Percentiles rank a stretch among this genome's conserved stretches.
Conservation (phyloP, 1,139 yeast species). For the Scheffersomyces segobiensis region DNA sequence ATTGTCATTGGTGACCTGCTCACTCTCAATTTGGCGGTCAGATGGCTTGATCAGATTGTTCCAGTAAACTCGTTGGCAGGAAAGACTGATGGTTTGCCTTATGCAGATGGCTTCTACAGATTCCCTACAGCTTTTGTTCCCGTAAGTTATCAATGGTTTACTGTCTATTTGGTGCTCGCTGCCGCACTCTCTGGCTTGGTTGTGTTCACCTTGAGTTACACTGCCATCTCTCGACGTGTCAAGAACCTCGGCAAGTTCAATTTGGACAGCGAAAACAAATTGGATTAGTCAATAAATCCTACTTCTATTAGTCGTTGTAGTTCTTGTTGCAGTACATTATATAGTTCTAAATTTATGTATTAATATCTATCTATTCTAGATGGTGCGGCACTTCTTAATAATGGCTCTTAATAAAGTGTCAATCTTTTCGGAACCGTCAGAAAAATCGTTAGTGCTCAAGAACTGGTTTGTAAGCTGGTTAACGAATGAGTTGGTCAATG, state of each 20-base stretch:
- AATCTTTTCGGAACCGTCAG: constrained; percentile 33
- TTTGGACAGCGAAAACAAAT: not conserved
- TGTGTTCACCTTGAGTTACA: constrained; percentile 26
- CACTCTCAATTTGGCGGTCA: constrained; percentile 56
- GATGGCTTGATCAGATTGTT: constrained; percentile 50
- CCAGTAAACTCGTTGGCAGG: constrained; percentile 19
- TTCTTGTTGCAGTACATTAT: not conserved
- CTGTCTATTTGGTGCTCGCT: constrained; percentile 22
- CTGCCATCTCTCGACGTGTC: constrained; percentile 18
- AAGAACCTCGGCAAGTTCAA: not conserved
- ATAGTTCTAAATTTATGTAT: not conserved
- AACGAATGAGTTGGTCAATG: constrained; percentile 47
- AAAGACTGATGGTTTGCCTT: constrained; percentile 30
- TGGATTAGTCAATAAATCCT: not conserved
- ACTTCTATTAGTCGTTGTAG: not conserved
- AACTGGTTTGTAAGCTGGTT: constrained; percentile 36
- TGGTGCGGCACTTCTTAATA: constrained; percentile 35
- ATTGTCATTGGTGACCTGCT: constrained; percentile 66
- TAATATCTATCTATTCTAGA: constrained; percentile 6
- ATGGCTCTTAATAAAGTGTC: constrained; percentile 39
- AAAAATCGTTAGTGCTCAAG: constrained; percentile 29
- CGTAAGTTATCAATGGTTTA: constrained; percentile 24
- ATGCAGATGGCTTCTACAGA: constrained; percentile 43
- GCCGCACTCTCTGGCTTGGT: constrained; percentile 25
- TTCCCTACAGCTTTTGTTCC: constrained; percentile 34